Percentiles rank a stretch among this genome's conserved stretches.
Conservation (phyloP, 78 protist genomes). For the Pigoraptor vietnamica region DNA sequence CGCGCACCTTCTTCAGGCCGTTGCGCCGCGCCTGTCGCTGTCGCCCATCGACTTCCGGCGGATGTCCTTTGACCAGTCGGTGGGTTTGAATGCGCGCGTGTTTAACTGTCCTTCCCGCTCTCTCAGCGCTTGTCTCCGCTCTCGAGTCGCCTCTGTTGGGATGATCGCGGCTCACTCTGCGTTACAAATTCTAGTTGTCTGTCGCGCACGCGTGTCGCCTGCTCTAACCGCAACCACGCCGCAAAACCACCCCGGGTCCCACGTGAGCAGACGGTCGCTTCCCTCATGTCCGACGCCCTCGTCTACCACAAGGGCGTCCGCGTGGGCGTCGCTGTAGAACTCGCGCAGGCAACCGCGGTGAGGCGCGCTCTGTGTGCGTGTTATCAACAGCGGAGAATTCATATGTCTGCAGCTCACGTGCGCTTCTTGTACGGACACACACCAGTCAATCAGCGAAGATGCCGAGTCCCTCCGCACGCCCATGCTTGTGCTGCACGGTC, state of each 20-base stretch:
- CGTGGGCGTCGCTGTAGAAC: neutral
- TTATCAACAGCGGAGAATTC: too few species aligned
- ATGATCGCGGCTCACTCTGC: too few species aligned
- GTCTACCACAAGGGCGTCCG: neutral
- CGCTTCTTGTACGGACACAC: too few species aligned
- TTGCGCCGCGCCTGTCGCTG: neutral
- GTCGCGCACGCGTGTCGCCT: too few species aligned
- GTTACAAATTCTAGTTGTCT: too few species aligned
- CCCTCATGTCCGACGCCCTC: neutral
- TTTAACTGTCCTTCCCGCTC: too few species aligned
- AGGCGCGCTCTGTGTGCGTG: too few species aligned
- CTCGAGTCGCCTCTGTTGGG: too few species aligned
- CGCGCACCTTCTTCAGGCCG: neutral
- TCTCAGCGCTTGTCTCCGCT: too few species aligned
- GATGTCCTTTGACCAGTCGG: neutral
- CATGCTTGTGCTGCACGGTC: neutral
- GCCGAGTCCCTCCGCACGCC: neutral
- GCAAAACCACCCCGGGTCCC: too few species aligned
- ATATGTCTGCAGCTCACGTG: too few species aligned
- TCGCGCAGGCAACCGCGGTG: neutral
- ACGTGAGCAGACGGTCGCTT: neutral
- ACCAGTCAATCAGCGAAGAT: neutral
- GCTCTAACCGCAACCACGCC: too few species aligned
- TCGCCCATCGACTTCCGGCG: neutral
- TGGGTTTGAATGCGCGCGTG: neutral